Base-by-base conservation (phyloP, 2,329 filamentous ascomycete genomes). In the Pseudogymnoascus sp. region DNA sequence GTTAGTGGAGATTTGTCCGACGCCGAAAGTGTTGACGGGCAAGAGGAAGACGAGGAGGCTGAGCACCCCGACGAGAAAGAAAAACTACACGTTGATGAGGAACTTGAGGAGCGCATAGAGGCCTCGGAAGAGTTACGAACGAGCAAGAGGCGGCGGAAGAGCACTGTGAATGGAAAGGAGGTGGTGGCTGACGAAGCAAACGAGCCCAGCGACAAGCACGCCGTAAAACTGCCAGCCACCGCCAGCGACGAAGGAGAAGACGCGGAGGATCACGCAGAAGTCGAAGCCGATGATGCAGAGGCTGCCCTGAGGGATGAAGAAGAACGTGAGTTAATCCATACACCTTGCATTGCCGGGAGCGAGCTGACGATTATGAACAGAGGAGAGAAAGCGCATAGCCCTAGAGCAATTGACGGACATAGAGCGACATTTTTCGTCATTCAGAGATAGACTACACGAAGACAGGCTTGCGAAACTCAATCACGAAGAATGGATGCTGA, bases 401-500 rank as follows among this genome's bases (percentile, higher is more conserved):
- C 88, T 93, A 72, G 90, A 92, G 63, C 86, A 91, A 68, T 83
- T 97, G 69, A 82, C 85, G 17, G 83, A 85, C 17, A 89, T 99
- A 46, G 93, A 97, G 73, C 89, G 89, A 74, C 90, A 95, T 72
- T 99, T 99, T 77, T 86, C 88, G 64, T 83, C 89, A 17, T 90
- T 97, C 72, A 85, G 92, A 70, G 92, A 92, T 70, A 96, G 92
- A 68, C 83, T 97, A 44, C 95, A 93, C 75, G 91, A 95, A 72
- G 93, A 97, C 75, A 86, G 91, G 66, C 83, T 99, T 21, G 88
- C 90, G 60, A 87, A 90, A 70, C 80, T 96, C 63, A 92, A 96
- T 70, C 78, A 82, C 67, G 85, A 88, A 74, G 86, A 88, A 71
- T 81, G 80, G 33, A 86, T 86, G 74, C 76, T 88, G 17, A 75